Conservation (phyloP, 2,329 filamentous ascomycete genomes). For the Endoconidiophora laricicola region DNA sequence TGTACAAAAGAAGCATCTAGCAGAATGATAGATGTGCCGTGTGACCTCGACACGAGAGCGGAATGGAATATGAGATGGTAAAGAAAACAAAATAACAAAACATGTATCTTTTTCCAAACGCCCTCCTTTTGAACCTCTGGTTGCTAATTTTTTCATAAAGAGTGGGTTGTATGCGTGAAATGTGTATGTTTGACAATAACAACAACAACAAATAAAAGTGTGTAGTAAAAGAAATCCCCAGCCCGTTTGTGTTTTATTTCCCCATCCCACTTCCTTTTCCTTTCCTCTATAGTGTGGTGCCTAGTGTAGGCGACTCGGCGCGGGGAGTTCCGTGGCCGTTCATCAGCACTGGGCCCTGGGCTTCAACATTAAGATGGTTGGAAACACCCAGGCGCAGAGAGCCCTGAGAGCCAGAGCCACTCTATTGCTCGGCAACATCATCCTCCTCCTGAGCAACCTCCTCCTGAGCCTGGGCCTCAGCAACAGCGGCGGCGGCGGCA, state of each 20-base stretch:
- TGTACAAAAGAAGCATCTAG: background rate
- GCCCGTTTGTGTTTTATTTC: background rate
- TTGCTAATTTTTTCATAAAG: too few relatives aligned
- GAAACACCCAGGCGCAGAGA: constrained; percentile 12
- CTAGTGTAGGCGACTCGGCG: constrained; percentile 8
- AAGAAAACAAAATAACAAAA: background rate
- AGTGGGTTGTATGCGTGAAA: too few relatives aligned
- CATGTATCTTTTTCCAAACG: too few relatives aligned
- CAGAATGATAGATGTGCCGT: constrained; percentile 2
- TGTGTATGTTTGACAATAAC: background rate
- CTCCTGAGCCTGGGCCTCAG: constrained; percentile 36
- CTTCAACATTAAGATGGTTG: constrained; percentile 11
- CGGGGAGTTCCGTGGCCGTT: constrained; percentile 6
- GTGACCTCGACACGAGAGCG: constrained; percentile 2
- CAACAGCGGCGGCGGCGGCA: constrained; percentile 40
- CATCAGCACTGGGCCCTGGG: constrained; percentile 3
- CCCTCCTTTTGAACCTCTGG: background rate
- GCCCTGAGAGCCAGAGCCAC: constrained; percentile 12
- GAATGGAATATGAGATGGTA: too few relatives aligned
- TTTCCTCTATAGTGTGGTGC: constrained; percentile 5
- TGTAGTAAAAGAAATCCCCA: too few relatives aligned
- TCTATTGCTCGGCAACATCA: constrained; percentile 28
- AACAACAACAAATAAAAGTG: constrained; percentile 2
- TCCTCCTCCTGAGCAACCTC: constrained; percentile 37
- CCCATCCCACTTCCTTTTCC: background rate